phyloP scores from a whole-genome alignment of 192 early-diverging fungal genomes.

The Phycomyces blakesleeanus region DNA sequence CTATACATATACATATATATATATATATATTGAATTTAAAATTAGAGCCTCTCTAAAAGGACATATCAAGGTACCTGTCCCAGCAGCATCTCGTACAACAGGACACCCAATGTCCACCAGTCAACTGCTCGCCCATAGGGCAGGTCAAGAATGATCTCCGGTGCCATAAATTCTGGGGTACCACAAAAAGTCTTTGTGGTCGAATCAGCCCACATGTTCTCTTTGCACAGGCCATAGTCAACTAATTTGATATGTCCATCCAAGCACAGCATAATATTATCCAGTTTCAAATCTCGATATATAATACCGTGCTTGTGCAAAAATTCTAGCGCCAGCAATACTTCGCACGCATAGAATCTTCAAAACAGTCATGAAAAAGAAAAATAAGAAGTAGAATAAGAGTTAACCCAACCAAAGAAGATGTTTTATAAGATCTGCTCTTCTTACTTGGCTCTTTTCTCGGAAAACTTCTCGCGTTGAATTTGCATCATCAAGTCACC shows the following conservation, averaged over 20 bases:
- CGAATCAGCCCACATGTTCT: conserved; percentile 62
- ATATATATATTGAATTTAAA: no score
- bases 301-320: conserved; percentile 92
- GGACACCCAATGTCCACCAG: conserved; percentile 76
- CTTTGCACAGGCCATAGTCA: conserved; percentile 87
- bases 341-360: conserved; percentile 90
- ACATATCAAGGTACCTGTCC: no score
- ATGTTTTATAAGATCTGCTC: no score
- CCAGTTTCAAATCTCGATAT: conserved; percentile 82
- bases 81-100: conserved; percentile 66
- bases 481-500: conserved; percentile 99
- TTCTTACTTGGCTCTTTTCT: conserved; percentile 72
- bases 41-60: no score
- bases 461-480: conserved; percentile 86
- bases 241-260: conserved; percentile 83
- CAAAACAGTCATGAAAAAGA: not conserved
- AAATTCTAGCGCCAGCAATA: conserved; percentile 90
- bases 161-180: conserved; percentile 88
- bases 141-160: conserved; percentile 75
- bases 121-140: conserved; percentile 77
- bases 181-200: conserved; percentile 81
- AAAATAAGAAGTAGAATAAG: no score
- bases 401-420: no score
- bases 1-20: conserved; percentile 1
- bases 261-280: conserved; percentile 73